Percentiles rank a stretch among this genome's conserved stretches.
These are phyloP conservation scores for Antitrichia curtipendula DNA, from an alignment of 225 moss, liverwort and hornwort genomes.

Conservation along the genomic window DNA sequence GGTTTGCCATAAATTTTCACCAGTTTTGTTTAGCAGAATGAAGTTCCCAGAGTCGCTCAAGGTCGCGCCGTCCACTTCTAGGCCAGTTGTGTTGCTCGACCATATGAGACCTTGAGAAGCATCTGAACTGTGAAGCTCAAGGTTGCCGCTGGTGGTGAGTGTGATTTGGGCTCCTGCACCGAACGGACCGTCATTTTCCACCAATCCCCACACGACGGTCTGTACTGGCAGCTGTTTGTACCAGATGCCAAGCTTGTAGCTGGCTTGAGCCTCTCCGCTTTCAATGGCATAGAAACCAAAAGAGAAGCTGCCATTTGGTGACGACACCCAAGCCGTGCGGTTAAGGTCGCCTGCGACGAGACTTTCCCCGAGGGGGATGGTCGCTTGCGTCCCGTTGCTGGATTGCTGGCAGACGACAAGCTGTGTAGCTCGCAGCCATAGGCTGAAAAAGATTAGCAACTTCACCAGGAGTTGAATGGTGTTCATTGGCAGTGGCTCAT, in stretches of 20 bases:
- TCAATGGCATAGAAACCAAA: conserved; percentile 19
- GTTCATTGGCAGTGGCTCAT: neutral
- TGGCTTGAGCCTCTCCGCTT: neutral
- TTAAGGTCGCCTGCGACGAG: conserved; percentile 15
- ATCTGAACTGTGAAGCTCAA: conserved; percentile 1
- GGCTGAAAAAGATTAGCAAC: neutral
- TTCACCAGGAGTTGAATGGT: neutral
- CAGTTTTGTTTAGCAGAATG: conserved; percentile 4
- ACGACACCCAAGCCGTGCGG: conserved; percentile 5
- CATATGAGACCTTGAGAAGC: conserved; percentile 1
- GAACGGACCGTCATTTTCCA: neutral
- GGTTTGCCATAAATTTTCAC: conserved; percentile 3
- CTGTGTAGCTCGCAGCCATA: neutral
- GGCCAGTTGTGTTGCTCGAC: conserved; percentile 8
- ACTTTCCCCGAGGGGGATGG: conserved; percentile 8
- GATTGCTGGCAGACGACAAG: conserved; percentile 2
- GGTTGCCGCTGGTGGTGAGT: conserved; percentile 10
- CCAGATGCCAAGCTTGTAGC: conserved; percentile 34
- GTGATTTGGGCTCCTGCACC: conserved; percentile 1
- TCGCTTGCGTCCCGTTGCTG: neutral
- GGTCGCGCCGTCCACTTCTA: conserved; percentile 3
- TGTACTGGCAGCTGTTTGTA: conserved; percentile 8
- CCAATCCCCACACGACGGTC: conserved; percentile 27
- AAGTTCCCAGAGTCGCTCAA: conserved; percentile 24
- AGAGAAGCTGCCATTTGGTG: conserved; percentile 8